Conservation (phyloP, 495 filamentous ascomycete genomes). For the Pseudomonodictys pantanalensis region DNA sequence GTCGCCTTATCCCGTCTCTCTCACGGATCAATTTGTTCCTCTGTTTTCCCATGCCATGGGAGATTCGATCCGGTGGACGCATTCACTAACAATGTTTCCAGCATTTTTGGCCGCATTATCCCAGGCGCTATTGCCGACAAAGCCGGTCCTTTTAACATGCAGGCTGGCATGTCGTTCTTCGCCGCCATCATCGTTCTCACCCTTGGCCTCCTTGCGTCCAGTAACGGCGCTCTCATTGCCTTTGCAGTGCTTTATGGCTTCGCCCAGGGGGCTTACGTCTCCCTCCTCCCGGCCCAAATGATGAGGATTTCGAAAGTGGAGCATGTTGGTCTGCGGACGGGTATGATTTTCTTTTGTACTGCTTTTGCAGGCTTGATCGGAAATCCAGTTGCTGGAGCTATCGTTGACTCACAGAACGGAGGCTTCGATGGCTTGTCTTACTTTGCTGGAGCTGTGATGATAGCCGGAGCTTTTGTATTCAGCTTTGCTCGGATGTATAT, state of each 20-base stretch:
- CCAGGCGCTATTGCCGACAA: slow-evolving; percentile 71
- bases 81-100: slow-evolving; percentile 28
- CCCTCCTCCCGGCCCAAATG: slow-evolving; percentile 58
- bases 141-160: slow-evolving; percentile 70
- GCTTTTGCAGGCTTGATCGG: slow-evolving; percentile 66
- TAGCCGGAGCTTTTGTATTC: slow-evolving; percentile 52
- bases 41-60: too few species aligned
- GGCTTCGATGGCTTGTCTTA: slow-evolving; percentile 60
- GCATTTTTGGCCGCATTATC: slow-evolving; percentile 69
- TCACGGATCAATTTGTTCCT: too few species aligned
- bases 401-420: slow-evolving; percentile 56
- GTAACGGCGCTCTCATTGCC: slow-evolving; percentile 61
- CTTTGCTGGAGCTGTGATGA: slow-evolving; percentile 63
- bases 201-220: slow-evolving; percentile 63
- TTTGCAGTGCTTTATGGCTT: slow-evolving; percentile 71
- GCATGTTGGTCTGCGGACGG: slow-evolving; percentile 71
- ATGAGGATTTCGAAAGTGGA: slow-evolving; percentile 71
- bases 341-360: slow-evolving; percentile 61
- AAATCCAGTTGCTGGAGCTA: slow-evolving; percentile 69
- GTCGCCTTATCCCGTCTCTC: too few species aligned
- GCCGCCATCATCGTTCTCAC: slow-evolving; percentile 64
- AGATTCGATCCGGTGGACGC: too few species aligned
- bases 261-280: slow-evolving; percentile 64
- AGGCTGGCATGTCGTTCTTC: slow-evolving; percentile 59
- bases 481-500: slow-evolving; percentile 45